These are phyloP conservation scores for Pythium utonaiense DNA, from an alignment of 352 stramenopile genomes.

Conservation along the genomic window DNA sequence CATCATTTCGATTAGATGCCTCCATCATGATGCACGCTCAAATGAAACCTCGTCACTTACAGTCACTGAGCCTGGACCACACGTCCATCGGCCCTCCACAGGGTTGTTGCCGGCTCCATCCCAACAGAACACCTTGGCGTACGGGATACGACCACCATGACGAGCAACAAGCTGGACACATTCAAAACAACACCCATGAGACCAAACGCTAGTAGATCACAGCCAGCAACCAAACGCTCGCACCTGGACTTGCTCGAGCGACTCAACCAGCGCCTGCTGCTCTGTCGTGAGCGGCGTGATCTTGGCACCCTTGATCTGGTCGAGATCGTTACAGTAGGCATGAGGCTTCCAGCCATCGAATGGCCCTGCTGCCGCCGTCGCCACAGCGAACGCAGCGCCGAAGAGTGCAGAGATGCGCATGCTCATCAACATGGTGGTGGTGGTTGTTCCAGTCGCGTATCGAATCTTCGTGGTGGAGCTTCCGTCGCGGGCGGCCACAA, in stretches of 20 bases:
- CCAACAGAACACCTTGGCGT: conserved; percentile 78
- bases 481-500: not conserved
- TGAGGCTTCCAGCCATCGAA: conserved; percentile 81
- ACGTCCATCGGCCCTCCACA: conserved; percentile 73
- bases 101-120: conserved; percentile 61
- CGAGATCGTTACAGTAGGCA: conserved; percentile 75
- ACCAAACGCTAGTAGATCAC: too few relatives aligned
- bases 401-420: conserved; percentile 1
- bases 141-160: conserved; percentile 72
- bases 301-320: conserved; percentile 48
- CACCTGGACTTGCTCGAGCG: conserved; percentile 79
- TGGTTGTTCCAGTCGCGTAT: not conserved
- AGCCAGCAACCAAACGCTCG: too few relatives aligned
- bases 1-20: not conserved
- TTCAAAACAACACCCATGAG: conserved; percentile 4
- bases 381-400: conserved; percentile 19
- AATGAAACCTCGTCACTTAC: too few relatives aligned
- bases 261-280: conserved; percentile 55
- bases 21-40: not conserved
- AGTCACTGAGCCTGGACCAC: conserved; percentile 65
- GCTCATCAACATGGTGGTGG: conserved; percentile 12
- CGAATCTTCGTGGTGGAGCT: too few relatives aligned
- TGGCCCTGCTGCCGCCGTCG: conserved; percentile 27
- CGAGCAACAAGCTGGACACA: conserved; percentile 53
- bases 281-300: conserved; percentile 60